Base-by-base conservation (phyloP, 345 rosid genomes). In the Microthlaspi erraticum region DNA sequence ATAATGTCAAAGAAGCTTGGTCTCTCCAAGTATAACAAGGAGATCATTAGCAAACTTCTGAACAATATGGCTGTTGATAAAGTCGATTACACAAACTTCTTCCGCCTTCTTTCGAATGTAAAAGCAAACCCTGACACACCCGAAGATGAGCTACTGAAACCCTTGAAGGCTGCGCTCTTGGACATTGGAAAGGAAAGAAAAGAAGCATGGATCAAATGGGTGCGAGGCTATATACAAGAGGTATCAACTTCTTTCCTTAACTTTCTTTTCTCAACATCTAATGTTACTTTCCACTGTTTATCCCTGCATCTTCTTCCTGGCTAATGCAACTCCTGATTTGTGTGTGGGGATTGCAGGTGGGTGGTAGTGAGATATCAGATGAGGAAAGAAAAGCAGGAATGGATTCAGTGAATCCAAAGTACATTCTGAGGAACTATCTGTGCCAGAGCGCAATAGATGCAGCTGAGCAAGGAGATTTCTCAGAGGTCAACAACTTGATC, bases 101-200 rank as follows among this genome's bases (percentile, higher is more conserved):
- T 89, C 77, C 85, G 96, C 63, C 75, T 75, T 53, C 90, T 94
- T 72, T 82, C 99, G 48, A 91, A 81, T 72, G 62, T 91, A 75
- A 89, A 94, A 81, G 93, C 89, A 14, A 81, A 88, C 72, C 88
- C 81, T 39, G 74, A 60, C 76, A 79, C 84, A 67, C 83, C 88
- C 0, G 89, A 85, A 42, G 82, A 81, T 19, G 86, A 85, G 82
- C 78, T 91, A 75, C 63, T 94, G 74, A 79, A 80, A 54, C 95
- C 98, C 20, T 73, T 91, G 79, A 89, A 89, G 78, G 88, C 98
- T 71, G 97, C 81, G 69, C 82, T 94, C 16, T 80, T 94, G 55
- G 99, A 94, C 83, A 94, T 94, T 11, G 99, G 97, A 63, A 81
- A 89, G 83, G 99, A 91, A 79, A 90, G 99, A 32, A 91, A 84